Conservation (phyloP, 768 basidiomycete species). For the Russula sp. region DNA sequence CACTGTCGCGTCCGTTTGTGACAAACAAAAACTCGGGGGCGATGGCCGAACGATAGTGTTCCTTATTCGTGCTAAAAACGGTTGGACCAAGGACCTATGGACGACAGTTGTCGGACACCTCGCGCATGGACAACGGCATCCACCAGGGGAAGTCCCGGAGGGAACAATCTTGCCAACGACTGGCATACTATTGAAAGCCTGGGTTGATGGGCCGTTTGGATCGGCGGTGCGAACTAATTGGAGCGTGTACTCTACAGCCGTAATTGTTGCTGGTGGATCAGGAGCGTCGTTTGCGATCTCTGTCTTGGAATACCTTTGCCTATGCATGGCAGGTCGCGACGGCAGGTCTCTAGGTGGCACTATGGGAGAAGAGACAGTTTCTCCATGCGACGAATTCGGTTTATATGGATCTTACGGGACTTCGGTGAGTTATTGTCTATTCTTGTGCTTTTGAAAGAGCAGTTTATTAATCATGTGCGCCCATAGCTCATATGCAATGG, state of each 20-base stretch:
- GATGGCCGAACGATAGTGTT: constrained; percentile 58
- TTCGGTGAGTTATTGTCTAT: constrained; percentile 50
- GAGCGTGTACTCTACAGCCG: constrained; percentile 54
- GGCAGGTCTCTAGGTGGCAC: constrained; percentile 48
- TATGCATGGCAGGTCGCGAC: constrained; percentile 55
- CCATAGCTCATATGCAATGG: constrained; percentile 71
- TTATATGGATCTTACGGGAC: constrained; percentile 76
- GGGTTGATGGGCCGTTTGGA: constrained; percentile 69
- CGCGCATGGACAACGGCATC: constrained; percentile 35
- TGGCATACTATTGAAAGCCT: constrained; percentile 55
- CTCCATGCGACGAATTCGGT: constrained; percentile 55
- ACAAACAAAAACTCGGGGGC: constrained; percentile 44
- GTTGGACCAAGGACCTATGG: constrained; percentile 69
- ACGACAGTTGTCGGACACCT: constrained; percentile 45
- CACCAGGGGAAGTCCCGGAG: constrained; percentile 36
- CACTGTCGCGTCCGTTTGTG: constrained; percentile 62
- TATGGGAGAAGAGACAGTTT: constrained; percentile 43
- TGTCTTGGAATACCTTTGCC: constrained; percentile 60
- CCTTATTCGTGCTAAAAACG: constrained; percentile 64
- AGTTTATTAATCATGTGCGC: not conserved
- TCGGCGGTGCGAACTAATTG: constrained; percentile 58
- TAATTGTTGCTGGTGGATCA: constrained; percentile 69
- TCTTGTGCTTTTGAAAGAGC: not conserved
- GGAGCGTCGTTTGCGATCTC: constrained; percentile 72
- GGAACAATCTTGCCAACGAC: constrained; percentile 39